Conservation (phyloP, 805 yeast species). For the Blastobotrys robertii region DNA sequence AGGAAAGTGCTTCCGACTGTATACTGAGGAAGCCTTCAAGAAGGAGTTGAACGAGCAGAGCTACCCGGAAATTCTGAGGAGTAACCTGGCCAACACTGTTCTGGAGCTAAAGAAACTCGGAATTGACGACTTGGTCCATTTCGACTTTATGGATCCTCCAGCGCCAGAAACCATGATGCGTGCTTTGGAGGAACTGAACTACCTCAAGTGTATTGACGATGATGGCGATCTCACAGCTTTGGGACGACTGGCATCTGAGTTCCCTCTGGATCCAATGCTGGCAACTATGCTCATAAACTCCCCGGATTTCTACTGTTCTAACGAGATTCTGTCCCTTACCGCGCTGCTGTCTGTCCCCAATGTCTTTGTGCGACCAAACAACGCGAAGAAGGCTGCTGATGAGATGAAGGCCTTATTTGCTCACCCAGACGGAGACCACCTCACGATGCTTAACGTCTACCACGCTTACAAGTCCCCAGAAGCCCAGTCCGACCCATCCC, state of each 20-base stretch:
- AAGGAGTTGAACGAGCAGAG: slow-evolving; percentile 91
- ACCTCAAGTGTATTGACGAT: slow-evolving; percentile 80
- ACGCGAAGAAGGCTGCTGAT: slow-evolving; percentile 82
- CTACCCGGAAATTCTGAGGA: slow-evolving; percentile 89
- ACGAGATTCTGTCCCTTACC: slow-evolving; percentile 79
- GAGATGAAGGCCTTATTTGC: slow-evolving; percentile 82
- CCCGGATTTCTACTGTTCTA: slow-evolving; percentile 75
- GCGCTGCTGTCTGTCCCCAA: slow-evolving; percentile 88
- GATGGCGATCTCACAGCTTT: slow-evolving; percentile 83
- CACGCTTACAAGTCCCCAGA: slow-evolving; percentile 74
- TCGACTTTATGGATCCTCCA: slow-evolving; percentile 98
- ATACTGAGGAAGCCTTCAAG: slow-evolving; percentile 94
- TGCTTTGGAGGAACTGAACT: slow-evolving; percentile 90
- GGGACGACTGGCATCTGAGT: slow-evolving; percentile 83
- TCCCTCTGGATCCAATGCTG: slow-evolving; percentile 92
- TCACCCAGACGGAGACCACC: slow-evolving; percentile 91
- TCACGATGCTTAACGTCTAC: slow-evolving; percentile 80
- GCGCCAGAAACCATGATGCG: slow-evolving; percentile 99
- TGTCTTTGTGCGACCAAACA: slow-evolving; percentile 88
- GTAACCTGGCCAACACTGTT: slow-evolving; percentile 85
- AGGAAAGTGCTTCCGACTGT: slow-evolving; percentile 87
- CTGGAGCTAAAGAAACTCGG: slow-evolving; percentile 90
- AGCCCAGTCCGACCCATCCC: slow-evolving; percentile 43
- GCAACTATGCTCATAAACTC: slow-evolving; percentile 90
- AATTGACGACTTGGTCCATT: slow-evolving; percentile 90